Evolutionary conservation across 352 stramenopile genomes (phyloP).

Genomic region (Globisporangium spiculum): DNA sequence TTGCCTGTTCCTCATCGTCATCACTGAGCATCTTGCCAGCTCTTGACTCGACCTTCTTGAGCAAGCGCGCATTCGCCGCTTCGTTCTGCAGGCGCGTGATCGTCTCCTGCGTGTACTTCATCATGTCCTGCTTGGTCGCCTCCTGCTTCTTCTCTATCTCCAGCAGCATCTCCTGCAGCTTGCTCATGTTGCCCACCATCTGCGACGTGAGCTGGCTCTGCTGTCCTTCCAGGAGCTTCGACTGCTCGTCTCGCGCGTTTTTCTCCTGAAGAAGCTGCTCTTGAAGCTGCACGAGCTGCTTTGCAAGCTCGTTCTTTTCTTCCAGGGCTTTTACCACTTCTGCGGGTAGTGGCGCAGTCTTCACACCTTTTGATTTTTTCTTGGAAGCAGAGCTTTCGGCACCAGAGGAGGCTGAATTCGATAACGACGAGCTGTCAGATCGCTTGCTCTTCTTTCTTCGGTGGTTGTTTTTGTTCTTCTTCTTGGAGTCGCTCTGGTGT

Average conservation of each 20-base stretch:
- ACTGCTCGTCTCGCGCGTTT: conserved; percentile 38
- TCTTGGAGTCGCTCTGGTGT: conserved; percentile 25
- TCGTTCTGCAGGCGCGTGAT: conserved; percentile 44
- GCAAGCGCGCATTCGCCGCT: conserved; percentile 23
- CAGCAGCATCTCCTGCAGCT: conserved; percentile 48
- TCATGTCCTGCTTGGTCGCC: conserved; percentile 56
- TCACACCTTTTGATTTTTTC: neutral
- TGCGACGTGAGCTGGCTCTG: conserved; percentile 49
- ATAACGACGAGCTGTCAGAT: conserved; percentile 14
- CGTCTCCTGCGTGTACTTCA: conserved; percentile 57
- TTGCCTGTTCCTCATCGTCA: conserved; percentile 6
- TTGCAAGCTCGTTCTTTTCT: conserved; percentile 56
- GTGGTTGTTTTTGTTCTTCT: conserved; percentile 25
- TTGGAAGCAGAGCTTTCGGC: neutral
- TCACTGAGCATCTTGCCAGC: conserved; percentile 53
- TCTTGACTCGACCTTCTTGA: conserved; percentile 25
- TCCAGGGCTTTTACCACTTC: conserved; percentile 47
- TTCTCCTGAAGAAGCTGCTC: conserved; percentile 53
- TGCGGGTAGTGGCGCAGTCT: conserved; percentile 23
- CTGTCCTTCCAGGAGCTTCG: conserved; percentile 40
- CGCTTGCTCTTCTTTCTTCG: neutral
- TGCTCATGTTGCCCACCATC: conserved; percentile 57
- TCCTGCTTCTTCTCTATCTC: conserved; percentile 74
- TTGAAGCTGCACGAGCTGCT: conserved; percentile 57
- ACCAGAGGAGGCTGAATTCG: neutral